Base-by-base conservation (phyloP, 768 basidiomycete species). In the Amanita thiersii region DNA sequence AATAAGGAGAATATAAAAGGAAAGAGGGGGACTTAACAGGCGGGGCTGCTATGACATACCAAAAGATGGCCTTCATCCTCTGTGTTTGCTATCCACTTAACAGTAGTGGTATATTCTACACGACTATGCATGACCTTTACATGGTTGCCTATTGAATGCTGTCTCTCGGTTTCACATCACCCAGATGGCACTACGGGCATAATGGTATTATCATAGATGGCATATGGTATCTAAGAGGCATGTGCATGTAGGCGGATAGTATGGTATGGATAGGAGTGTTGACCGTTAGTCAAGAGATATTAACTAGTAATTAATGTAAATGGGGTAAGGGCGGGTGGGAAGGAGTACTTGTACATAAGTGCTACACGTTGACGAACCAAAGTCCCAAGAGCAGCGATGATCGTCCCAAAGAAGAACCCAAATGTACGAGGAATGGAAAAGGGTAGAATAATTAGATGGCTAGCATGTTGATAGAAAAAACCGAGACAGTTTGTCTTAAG, bases 191-290 rank as follows among this genome's bases (percentile, higher is more conserved):
- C 24, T 10, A 18, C 41, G 33, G 33, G 17, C 34, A 37, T 36
- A 43, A 20, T 43, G 24, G 14, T 37, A n/a, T 36, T 36, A 37
- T 43, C 35, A n/a, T n/a, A n/a, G n/a, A 14, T 42, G 40, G 31
- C 40, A 25, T 24, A 15, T 40, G 19, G 30, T 11, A 40, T 31
- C 11, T 11, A 9, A 39, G 17, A 33, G 12, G 14, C 31, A 36
- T 43, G 41, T 43, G 33, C 42, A 43, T 43, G 34, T 33, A n/a
- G n/a, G n/a, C n/a, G n/a, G n/a, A n/a, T n/a, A n/a, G 12, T 24
- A 42, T 42, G 40, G n/a, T n/a, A n/a, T 29, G 42, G 34, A 43
- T 43, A 43, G 40, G 35, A 25, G 31, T 34, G 19, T 11, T 5
- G 23, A 35, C 40, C 6, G 35, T 41, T 41, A 41, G 40, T 37